Conservation (phyloP, 495 filamentous ascomycete genomes). For the Aspergillus olivimuriae region DNA sequence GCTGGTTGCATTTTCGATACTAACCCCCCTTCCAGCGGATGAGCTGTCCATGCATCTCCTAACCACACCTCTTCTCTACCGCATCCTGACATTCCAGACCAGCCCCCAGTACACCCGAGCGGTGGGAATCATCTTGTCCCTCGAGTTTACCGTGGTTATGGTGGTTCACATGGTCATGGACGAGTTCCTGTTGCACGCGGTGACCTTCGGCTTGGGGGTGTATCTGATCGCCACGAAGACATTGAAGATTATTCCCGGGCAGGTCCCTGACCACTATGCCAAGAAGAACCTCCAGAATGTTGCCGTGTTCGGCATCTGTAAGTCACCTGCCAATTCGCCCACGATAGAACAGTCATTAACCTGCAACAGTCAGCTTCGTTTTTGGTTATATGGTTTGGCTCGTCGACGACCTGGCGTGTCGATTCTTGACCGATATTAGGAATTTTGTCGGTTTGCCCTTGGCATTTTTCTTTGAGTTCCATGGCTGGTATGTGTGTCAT, state of each 20-base stretch:
- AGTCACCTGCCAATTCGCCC: conserved; percentile 8
- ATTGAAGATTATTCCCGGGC: conserved; percentile 17
- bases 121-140: conserved; percentile 23
- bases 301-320: conserved; percentile 13
- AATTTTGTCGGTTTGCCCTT: conserved; percentile 30
- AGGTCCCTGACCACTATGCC: conserved; percentile 4
- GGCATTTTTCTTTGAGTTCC: conserved; percentile 48
- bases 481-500: conserved; percentile 43
- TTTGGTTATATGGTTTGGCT: conserved; percentile 20
- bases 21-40: conserved; percentile 14
- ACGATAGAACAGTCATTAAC: conserved; percentile 2
- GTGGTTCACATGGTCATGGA: conserved; percentile 40
- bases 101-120: conserved; percentile 16
- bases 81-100: conserved; percentile 38
- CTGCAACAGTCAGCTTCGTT: conserved; percentile 17
- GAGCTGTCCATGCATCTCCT: conserved; percentile 55
- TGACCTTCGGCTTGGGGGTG: conserved; percentile 13
- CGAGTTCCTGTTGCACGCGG: conserved; percentile 22
- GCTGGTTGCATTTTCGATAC: not conserved
- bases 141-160: conserved; percentile 28
- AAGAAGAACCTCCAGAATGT: conserved; percentile 12
- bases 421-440: conserved; percentile 9
- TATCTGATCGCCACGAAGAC: conserved; percentile 27
- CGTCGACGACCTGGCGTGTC: conserved; percentile 21
- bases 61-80: conserved; percentile 44